Base-by-base conservation (phyloP, 768 basidiomycete genomes). In the Leccinum disarticulatum region DNA sequence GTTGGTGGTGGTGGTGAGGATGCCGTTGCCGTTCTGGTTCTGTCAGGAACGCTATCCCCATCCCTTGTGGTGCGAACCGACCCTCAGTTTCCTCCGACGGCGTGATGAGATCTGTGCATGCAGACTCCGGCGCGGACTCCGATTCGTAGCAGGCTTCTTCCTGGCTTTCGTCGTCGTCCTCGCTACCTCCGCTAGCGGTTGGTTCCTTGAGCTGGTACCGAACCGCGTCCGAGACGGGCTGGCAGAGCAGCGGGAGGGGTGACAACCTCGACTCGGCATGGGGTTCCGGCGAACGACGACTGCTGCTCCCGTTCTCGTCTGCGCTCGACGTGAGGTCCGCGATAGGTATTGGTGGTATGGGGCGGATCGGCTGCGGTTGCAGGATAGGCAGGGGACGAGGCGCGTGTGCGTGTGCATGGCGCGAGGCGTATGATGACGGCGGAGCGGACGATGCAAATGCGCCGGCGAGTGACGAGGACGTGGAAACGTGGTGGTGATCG, bases 351-450 rank as follows among this genome's bases (percentile, higher is more conserved):
- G 67, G 74, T 9, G 72, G 72, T 59, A 73, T 73, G 1, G 74
- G 74, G 0, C 72, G 72, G 46, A 73, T 74, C 53, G 72, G 72
- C 59, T 73, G 72, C 0, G 72, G 72, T 55, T 73, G 72, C 3
- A 69, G 22, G 22, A 73, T 73, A n/a, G 72, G 74, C 15, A 73
- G 22, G 9, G 25, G 70, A 30, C 41, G 47, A 15, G 59, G 41
- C 33, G 54, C 48, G 55, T 58, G 55, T 57, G 41, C 0, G 41
- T 43, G 41, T 46, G 43, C 66, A 64, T 56, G 66, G 60, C 52
- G 27, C 2, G 48, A 49, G 22, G 63, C 50, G 36, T 61, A 53
- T 13, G 54, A 55, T 51, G 61, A 54, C 47, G 63, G 55, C 49
- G 61, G 62, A 13, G 43, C 57, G 50, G 63, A 59, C 36, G 67